Evolutionary conservation across 2,329 filamentous ascomycete genomes (phyloP), one percentile per base, ranked within the genome.

Genomic region (Cladosporium colombiae): DNA sequence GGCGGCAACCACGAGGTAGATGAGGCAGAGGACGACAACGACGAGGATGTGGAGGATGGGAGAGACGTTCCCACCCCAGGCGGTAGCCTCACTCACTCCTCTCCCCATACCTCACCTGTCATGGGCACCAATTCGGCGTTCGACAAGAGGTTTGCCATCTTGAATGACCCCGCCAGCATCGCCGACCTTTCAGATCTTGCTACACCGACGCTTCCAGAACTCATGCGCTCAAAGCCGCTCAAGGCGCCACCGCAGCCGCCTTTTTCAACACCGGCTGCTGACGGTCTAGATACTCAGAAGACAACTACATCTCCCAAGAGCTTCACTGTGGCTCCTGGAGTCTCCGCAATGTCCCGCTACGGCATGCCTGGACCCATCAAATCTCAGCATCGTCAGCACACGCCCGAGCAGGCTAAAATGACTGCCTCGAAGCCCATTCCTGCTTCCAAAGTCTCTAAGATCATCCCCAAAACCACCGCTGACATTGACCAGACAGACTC

Each of bases 11-110:
- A 46, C n/a, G 40, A 46, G 40, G n/a, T 46, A 5, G 8, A 46
- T 13, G 40, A 46, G 8, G 49, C 49, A 29, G 52, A 35, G 16
- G 29, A 35, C 6, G 25, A 16, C 11, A 13, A n/a, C 18, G 25
- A 46, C 13, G 57, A 69, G 62, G 70, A 63, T 56, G 60, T 56
- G 66, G 14, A 44, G 14, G 52, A 55, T 35, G 52, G 21, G 23
- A 5, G 33, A 27, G 27, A 44, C 44, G 40, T 27, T 14, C 29
- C 46, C 18, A 46, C 58, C 1, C 53, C 37, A 25, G 58, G 23
- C 16, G 62, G 46, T 8, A 31, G 49, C 11, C 2, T 8, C 14
- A 25, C 23, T 21, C 50, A 33, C 3, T 55, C 33, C 5, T 46
- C 61, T n/a, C 50, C 33, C 31, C 25, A 11, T 33, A 46, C 35